Conservation (phyloP, 1,284 basidiomycete genomes). For the Sporisorium scitamineum region DNA sequence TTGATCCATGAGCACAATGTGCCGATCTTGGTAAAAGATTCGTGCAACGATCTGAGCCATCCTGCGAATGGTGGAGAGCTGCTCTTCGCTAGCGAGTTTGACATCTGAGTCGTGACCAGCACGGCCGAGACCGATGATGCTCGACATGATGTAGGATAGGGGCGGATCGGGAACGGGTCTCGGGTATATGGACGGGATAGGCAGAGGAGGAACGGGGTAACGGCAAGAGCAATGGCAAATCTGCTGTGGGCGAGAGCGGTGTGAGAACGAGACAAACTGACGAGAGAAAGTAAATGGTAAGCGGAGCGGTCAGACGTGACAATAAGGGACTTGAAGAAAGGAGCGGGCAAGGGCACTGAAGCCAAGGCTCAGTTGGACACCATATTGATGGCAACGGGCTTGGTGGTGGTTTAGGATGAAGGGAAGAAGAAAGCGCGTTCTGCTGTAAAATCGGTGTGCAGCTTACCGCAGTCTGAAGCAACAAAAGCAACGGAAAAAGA, state of each 20-base stretch:
- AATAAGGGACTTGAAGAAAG: slow-evolving; percentile 7
- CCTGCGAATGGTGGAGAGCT: slow-evolving; percentile 59
- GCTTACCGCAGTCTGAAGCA: slow-evolving; percentile 1
- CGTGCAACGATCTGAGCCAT: slow-evolving; percentile 92
- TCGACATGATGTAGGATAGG: slow-evolving; percentile 24
- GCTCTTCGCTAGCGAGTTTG: slow-evolving; percentile 56
- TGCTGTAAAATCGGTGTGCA: background rate
- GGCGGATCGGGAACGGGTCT: background rate
- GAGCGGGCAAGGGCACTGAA: background rate
- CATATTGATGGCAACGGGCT: slow-evolving; percentile 23
- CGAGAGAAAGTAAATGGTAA: background rate
- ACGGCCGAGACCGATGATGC: slow-evolving; percentile 29
- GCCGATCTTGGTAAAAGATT: slow-evolving; percentile 93
- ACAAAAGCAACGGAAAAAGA: background rate
- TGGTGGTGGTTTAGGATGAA: slow-evolving; percentile 10
- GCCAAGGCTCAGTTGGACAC: slow-evolving; percentile 15
- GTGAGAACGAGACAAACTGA: background rate
- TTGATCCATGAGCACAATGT: slow-evolving; percentile 91
- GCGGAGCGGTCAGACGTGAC: slow-evolving; percentile 24
- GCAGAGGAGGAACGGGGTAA: background rate
- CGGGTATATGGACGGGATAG: background rate
- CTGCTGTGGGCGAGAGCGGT: background rate
- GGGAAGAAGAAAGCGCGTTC: background rate
- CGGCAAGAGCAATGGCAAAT: background rate
- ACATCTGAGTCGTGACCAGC: slow-evolving; percentile 39